Percentiles rank a stretch among this genome's conserved stretches.
These are phyloP conservation scores for Dacryopinax spathularia DNA, from an alignment of 768 basidiomycete genomes.

Conservation along the genomic window DNA sequence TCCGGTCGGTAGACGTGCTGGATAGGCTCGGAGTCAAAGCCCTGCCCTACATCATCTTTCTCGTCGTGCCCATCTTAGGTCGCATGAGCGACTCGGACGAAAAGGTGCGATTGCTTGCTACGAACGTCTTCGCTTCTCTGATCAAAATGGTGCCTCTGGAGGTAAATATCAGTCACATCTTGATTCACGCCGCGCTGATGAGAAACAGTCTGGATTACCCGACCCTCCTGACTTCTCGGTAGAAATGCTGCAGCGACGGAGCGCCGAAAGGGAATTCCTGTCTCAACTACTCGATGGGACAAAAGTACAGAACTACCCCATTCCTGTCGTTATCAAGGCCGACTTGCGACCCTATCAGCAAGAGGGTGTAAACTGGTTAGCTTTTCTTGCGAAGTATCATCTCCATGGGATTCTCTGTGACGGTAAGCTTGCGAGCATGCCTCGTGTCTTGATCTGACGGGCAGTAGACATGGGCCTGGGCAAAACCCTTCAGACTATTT, in stretches of 20 bases:
- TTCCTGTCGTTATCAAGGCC: slow-evolving; percentile 81
- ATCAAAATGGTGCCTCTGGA: slow-evolving; percentile 98
- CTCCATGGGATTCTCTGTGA: slow-evolving; percentile 96
- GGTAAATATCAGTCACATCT: slow-evolving; percentile 31
- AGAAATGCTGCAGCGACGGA: slow-evolving; percentile 71
- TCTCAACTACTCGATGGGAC: slow-evolving; percentile 86
- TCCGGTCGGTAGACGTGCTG: slow-evolving; percentile 59
- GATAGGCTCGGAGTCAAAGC: slow-evolving; percentile 85
- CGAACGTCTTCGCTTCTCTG: slow-evolving; percentile 92
- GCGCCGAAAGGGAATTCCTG: slow-evolving; percentile 80
- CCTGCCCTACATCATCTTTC: slow-evolving; percentile 89
- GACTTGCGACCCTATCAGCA: slow-evolving; percentile 95
- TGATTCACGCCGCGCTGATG: not conserved
- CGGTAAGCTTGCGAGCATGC: slow-evolving; percentile 38
- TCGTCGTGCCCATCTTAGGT: slow-evolving; percentile 90
- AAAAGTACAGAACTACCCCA: slow-evolving; percentile 79
- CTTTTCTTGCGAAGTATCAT: slow-evolving; percentile 95
- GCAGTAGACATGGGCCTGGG: slow-evolving; percentile 90
- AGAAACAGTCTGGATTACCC: slow-evolving; percentile 73
- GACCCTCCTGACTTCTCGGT: slow-evolving; percentile 86
- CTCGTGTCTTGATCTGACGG: slow-evolving; percentile 5
- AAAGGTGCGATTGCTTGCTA: slow-evolving; percentile 80
- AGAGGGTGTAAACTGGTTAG: slow-evolving; percentile 97
- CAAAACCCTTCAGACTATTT: slow-evolving; percentile 94
- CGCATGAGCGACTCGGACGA: slow-evolving; percentile 94